Evolutionary conservation across 1,284 basidiomycete genomes (phyloP), one percentile per base, ranked within the genome.

Genomic region (Boletellus deceptivus): DNA sequence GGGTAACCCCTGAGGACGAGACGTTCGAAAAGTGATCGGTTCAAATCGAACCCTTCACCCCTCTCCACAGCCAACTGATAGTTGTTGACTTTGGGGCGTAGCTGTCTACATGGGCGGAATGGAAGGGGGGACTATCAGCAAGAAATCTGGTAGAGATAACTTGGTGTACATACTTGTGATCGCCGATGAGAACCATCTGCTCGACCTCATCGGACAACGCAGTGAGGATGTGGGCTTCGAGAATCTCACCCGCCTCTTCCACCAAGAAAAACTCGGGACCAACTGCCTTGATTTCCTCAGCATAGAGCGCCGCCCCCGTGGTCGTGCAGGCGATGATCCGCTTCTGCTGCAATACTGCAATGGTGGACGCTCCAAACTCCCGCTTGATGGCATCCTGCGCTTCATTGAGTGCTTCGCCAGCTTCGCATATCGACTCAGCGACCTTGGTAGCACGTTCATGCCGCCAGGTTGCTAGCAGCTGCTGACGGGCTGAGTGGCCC

Each of bases 241-340:
- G 59, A 40, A 86, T 85, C 56, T 86, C 84, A 3, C 84, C 84
- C 0, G 84, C 84, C 60, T 86, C 84, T 61, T 86, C 84, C 0
- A 86, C 82, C 0, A 86, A 67, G 0, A 86, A 60, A 2, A 84
- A 69, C 8, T 73, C 67, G 0, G 80, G 78, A 6, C 62, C 56
- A 1, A 74, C 77, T 0, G 64, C 64, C 14, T 69, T 67, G 5
- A 86, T 71, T 8, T 63, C 65, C 3, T 73, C 64, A 0, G 69
- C 68, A 48, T 80, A 79, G 55, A 77, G 86, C 0, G 84, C 83
- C 0, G 84, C 84, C 0, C 73, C 83, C 0, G 83, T 86, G 0
- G 84, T 84, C 0, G 84, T 86, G 57, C 83, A 85, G 0, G 74
- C 83, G 24, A 86, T 79, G 43, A 86, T 78, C 18, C 76, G 71